phyloP scores from a whole-genome alignment of 2,329 filamentous ascomycete genomes.

The Acephala macrosclerotiorum region DNA sequence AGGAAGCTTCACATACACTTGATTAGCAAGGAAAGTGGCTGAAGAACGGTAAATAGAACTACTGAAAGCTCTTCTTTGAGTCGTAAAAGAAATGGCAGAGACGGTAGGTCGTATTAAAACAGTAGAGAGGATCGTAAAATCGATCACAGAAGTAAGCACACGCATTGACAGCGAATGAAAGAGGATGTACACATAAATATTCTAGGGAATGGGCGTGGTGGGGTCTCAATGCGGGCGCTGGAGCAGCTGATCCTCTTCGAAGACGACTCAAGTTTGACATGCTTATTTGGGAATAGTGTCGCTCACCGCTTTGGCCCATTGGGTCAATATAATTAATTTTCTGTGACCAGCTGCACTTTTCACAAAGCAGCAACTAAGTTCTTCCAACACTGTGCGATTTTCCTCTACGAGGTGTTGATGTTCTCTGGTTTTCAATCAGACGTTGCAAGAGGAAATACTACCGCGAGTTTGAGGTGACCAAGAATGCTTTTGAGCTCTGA shows the following conservation, averaged over 20 bases:
- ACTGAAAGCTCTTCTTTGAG: conserved; percentile 37
- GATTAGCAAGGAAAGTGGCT: conserved; percentile 14
- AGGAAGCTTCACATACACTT: conserved; percentile 27
- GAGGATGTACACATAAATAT: conserved; percentile 13
- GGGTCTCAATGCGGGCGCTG: conserved; percentile 15
- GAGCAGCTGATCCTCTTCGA: conserved; percentile 9
- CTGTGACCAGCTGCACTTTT: neutral
- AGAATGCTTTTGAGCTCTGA: conserved; percentile 43
- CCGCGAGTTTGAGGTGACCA: conserved; percentile 48
- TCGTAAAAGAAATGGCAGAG: conserved; percentile 31
- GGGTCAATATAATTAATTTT: conserved; percentile 6
- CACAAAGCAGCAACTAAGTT: conserved; percentile 40
- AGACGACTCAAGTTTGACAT: conserved; percentile 8
- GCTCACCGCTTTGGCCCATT: conserved; percentile 24
- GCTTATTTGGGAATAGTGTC: conserved; percentile 5
- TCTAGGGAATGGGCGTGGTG: conserved; percentile 15
- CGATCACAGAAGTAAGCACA: conserved; percentile 38
- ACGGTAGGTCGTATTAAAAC: conserved; percentile 36
- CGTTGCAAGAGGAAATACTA: conserved; percentile 44
- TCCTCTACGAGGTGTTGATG: conserved; percentile 40
- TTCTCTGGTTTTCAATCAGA: conserved; percentile 37
- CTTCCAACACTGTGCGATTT: conserved; percentile 40
- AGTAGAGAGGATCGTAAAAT: conserved; percentile 37
- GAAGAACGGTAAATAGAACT: conserved; percentile 28
- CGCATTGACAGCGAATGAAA: conserved; percentile 40